Evolutionary conservation across 2,329 filamentous ascomycete species (phyloP).

Genomic region (Aspergillus fumigatus): DNA sequence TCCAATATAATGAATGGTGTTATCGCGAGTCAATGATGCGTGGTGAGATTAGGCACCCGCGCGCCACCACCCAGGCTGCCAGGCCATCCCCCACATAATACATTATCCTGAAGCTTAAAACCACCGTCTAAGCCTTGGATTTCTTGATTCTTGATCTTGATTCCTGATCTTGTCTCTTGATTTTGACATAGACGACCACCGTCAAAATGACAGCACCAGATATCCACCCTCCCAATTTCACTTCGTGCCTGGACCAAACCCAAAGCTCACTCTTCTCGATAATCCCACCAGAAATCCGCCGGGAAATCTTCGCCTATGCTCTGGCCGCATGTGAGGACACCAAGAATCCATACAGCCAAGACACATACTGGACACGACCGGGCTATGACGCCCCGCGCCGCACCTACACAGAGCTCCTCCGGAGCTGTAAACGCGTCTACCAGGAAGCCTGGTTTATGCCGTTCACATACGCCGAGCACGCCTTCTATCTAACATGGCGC

Average conservation of each 20-base stretch:
- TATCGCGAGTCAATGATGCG: background rate
- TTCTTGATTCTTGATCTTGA: too few relatives aligned
- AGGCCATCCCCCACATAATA: background rate
- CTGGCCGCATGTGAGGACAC: slow-evolving; percentile 38
- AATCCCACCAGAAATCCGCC: slow-evolving; percentile 49
- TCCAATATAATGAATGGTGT: background rate
- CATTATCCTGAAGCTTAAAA: background rate
- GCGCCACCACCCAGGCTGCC: background rate
- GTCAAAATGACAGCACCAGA: background rate
- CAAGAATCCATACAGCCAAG: slow-evolving; percentile 18
- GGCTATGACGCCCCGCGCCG: slow-evolving; percentile 36
- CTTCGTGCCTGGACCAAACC: slow-evolving; percentile 5
- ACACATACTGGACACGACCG: slow-evolving; percentile 40
- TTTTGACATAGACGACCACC: too few relatives aligned
- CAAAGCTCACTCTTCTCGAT: slow-evolving; percentile 29
- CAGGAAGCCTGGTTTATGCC: slow-evolving; percentile 43
- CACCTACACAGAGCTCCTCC: slow-evolving; percentile 38
- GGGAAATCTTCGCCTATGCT: slow-evolving; percentile 43
- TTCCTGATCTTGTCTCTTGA: too few relatives aligned
- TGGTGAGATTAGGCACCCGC: background rate
- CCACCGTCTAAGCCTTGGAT: background rate
- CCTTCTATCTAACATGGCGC: slow-evolving; percentile 32
- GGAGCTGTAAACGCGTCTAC: slow-evolving; percentile 43
- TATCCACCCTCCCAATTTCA: background rate
- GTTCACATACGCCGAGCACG: slow-evolving; percentile 37